phyloP scores from a whole-genome alignment of 371 early-diverging fungal genomes.

The Chytridium lagenaria region DNA sequence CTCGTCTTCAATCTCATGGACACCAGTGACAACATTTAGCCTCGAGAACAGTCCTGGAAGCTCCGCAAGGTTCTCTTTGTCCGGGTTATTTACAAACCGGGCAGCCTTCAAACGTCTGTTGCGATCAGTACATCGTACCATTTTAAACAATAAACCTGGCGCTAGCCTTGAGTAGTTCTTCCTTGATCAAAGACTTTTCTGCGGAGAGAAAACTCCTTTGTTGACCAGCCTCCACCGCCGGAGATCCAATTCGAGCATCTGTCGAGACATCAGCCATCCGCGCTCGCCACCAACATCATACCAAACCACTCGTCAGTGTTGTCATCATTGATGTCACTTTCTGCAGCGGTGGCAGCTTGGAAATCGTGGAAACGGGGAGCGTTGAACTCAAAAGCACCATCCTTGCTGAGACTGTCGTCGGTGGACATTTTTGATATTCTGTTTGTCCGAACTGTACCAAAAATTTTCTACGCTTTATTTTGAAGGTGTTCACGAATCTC shows the following conservation, averaged over 20 bases:
- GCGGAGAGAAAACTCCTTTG: neutral
- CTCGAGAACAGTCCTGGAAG: neutral
- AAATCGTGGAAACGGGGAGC: conserved; percentile 56
- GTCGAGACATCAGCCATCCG: neutral
- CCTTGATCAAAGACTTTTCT: neutral
- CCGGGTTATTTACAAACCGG: neutral
- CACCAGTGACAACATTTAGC: neutral
- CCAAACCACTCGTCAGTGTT: conserved; percentile 52
- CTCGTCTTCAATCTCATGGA: neutral
- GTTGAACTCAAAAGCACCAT: conserved; percentile 43
- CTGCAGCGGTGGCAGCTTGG: conserved; percentile 9
- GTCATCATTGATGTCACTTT: conserved; percentile 14
- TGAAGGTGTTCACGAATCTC: neutral
- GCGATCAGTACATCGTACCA: too few relatives aligned
- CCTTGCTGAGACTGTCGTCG: neutral
- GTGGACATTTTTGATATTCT: neutral
- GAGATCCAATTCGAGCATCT: conserved; percentile 22
- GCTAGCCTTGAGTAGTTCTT: neutral
- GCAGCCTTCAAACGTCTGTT: neutral
- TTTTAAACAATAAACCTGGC: too few relatives aligned
- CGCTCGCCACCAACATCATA: conserved; percentile 13
- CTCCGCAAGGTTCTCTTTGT: too few relatives aligned
- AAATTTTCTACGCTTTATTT: neutral
- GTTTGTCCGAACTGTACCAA: neutral
- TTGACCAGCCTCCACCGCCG: neutral